Percentiles rank a stretch among this genome's conserved stretches.
These are phyloP conservation scores for Sclerotinia trifoliorum DNA, from an alignment of 2,329 filamentous ascomycete genomes.

Conservation along the genomic window DNA sequence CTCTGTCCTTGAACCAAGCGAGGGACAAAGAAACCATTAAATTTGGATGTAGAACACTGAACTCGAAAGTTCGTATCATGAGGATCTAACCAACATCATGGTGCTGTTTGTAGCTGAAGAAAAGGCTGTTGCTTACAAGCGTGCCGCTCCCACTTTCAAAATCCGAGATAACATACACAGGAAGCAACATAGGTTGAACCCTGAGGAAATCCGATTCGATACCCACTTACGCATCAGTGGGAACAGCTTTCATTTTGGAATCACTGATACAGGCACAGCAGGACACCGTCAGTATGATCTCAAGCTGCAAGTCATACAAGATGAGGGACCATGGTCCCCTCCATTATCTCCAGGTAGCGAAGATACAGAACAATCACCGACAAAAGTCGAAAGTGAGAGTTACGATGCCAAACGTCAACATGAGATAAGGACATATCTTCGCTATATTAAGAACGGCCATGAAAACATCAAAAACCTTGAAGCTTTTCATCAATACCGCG, in stretches of 20 bases:
- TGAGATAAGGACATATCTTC: slow-evolving; percentile 1
- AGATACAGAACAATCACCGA: not conserved
- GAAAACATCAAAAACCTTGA: slow-evolving; percentile 8
- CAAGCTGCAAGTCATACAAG: not conserved
- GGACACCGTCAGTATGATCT: not conserved
- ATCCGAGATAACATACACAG: not conserved
- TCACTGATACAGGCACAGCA: not conserved
- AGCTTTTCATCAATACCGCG: slow-evolving; percentile 10
- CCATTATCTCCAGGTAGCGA: not conserved
- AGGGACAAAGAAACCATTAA: not conserved
- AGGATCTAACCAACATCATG: not conserved
- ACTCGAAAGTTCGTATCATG: not conserved
- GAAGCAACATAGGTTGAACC: not conserved
- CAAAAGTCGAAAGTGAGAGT: not conserved
- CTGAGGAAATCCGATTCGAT: not conserved
- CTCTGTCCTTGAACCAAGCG: not conserved
- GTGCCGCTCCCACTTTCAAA: not conserved
- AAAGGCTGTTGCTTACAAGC: not conserved
- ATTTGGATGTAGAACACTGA: not conserved
- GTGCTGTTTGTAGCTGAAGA: not conserved
- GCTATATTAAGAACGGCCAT: slow-evolving; percentile 4
- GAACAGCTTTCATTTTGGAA: not conserved
- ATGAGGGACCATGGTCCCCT: not conserved
- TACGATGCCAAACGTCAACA: slow-evolving; percentile 1
- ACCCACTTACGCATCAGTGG: not conserved